Base-by-base conservation (phyloP, 257 asterid species). In the Asclepias syriaca region DNA sequence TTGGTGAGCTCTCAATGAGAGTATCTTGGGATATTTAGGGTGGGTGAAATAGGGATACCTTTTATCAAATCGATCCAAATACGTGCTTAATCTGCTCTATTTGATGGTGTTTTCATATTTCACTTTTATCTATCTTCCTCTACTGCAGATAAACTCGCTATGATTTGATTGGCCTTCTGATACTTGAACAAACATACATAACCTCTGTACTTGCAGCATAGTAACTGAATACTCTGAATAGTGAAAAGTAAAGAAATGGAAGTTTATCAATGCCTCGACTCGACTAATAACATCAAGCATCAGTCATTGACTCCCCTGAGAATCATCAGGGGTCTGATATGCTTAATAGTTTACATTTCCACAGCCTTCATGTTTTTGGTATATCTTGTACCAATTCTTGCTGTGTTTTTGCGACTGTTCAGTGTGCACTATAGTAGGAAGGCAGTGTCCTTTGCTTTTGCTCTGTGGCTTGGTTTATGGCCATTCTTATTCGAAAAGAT, bases 381-480 rank as follows among this genome's bases (percentile, higher is more conserved):
- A 24, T 93, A 76, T 70, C 76, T 76, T 21, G 80, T 70, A 10
- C 80, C 76, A 5, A 73, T 67, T 87, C 88, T 45, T 86, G 93
- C 88, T 1, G 79, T 85, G 58, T 64, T 73, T 48, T 69, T 93
- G 77, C 85, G 97, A 51, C 75, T 84, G 56, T 69, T 90, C 74
- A 86, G 82, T 55, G 81, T 93, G 49, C 92, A 75, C 75, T 79
- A 82, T 77, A 90, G 98, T 79, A 74, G 98, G 77, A 87, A 68
- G 45, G 74, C 76, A 6, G 82, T 90, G 21, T 82, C 85, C 16
- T 84, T 80, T 79, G 59, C 82, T 69, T 90, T 90, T 19, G 97
- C 96, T 13, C 81, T 87, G 46, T 93, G 98, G 98, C 84, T 93
- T 24, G 97, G 97, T 37, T 84, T 93, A 19, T 90, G 97, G 97